These are phyloP conservation scores for Wickerhamomyces subpelliculosus DNA, from an alignment of 805 yeast species.

Conservation along the genomic window DNA sequence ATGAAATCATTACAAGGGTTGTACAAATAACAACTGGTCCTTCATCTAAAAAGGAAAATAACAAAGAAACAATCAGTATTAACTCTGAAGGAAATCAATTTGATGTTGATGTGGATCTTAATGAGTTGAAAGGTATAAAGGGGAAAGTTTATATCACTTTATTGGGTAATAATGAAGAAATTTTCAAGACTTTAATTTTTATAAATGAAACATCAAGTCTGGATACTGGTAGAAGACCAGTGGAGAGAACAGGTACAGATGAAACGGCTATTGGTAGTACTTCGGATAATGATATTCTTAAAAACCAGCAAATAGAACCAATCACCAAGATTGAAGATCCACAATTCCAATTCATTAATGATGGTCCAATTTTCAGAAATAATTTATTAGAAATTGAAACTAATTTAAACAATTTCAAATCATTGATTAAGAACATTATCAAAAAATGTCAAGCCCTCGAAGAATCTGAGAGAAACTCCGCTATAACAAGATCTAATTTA, in stretches of 20 bases:
- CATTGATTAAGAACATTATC: conserved; percentile 8
- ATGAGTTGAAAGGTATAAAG: not conserved
- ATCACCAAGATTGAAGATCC: no score
- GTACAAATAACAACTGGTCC: not conserved
- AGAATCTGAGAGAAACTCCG: conserved; percentile 13
- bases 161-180: conserved; percentile 1
- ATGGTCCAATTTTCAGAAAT: conserved; percentile 8
- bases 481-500: conserved; percentile 13
- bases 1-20: not conserved
- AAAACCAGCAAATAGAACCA: no score
- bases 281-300: no score
- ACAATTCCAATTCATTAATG: conserved; percentile 3
- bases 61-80: not conserved
- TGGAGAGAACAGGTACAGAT: no score
- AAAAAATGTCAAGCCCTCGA: conserved; percentile 15
- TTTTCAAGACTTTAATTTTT: conserved; percentile 1
- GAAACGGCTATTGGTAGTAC: no score
- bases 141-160: not conserved
- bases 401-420: conserved; percentile 2
- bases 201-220: no score
- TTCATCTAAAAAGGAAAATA: no score
- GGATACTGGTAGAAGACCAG: no score
- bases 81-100: not conserved
- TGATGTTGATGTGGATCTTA: conserved; percentile 1
- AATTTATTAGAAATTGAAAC: conserved; percentile 7